A percentile compares a stretch with the other conserved stretches of the same genome.
phyloP scores from a whole-genome alignment of 306 rosid genomes.

The Quercus agrifolia region DNA sequence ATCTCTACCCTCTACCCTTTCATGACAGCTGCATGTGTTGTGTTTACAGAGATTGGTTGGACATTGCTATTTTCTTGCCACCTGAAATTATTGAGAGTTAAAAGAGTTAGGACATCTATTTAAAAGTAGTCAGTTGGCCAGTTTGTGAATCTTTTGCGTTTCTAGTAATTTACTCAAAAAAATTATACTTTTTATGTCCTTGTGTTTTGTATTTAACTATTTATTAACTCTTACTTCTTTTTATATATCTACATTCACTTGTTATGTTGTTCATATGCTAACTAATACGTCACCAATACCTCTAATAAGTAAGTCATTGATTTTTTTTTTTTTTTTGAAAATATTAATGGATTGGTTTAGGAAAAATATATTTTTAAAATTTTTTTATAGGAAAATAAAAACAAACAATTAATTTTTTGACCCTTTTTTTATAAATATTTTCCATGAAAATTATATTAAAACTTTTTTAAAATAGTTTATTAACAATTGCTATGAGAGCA shows the following conservation, averaged over 20 bases:
- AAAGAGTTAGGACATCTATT: neutral
- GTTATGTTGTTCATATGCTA: neutral
- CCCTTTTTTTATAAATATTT: no score
- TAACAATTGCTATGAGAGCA: no score
- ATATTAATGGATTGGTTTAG: no score
- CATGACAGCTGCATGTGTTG: neutral
- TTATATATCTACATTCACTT: neutral
- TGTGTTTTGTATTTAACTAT: neutral
- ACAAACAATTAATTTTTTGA: no score
- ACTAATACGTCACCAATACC: neutral
- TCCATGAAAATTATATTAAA: no score
- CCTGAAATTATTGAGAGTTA: neutral
- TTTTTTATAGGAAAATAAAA: no score
- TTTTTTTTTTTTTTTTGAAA: no score
- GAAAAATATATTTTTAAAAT: neutral
- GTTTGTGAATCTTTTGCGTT: neutral
- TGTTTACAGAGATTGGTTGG: neutral
- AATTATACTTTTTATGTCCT: neutral
- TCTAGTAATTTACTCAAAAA: neutral
- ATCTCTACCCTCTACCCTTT: neutral
- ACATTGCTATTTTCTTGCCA: neutral
- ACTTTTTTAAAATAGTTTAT: no score
- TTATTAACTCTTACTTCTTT: neutral
- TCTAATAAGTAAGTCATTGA: neutral
- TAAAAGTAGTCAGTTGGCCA: neutral